A percentile compares a stretch with the other conserved stretches of the same genome.
These are phyloP conservation scores for Ceratocystis harringtonii DNA, from an alignment of 2,329 filamentous ascomycete genomes.

Conservation along the genomic window DNA sequence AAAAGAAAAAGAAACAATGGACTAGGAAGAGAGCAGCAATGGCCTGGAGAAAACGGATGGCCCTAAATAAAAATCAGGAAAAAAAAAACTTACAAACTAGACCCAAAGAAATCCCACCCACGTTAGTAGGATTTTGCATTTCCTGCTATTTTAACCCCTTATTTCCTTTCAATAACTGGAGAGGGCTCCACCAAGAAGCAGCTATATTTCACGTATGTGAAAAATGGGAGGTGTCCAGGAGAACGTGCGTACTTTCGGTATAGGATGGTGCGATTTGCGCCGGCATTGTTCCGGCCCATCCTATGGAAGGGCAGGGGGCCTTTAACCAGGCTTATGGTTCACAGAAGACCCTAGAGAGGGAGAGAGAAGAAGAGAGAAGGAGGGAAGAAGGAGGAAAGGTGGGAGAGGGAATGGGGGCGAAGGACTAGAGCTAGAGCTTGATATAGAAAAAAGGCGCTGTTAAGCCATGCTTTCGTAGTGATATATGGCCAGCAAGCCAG, in stretches of 20 bases:
- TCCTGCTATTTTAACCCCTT: neutral
- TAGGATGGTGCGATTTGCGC: neutral
- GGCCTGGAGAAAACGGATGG: neutral
- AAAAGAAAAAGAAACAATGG: constrained; percentile 1
- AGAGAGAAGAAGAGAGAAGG: too few relatives aligned
- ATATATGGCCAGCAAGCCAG: too few relatives aligned
- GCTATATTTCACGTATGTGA: neutral
- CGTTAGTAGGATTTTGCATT: neutral
- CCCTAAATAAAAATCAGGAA: neutral
- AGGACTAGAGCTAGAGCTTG: too few relatives aligned
- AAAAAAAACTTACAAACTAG: neutral
- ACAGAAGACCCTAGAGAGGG: too few relatives aligned
- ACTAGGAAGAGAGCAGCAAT: neutral
- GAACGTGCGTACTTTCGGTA: neutral
- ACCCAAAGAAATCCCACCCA: neutral
- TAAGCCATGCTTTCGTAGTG: too few relatives aligned
- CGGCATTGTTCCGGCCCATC: neutral
- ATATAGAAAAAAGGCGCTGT: too few relatives aligned
- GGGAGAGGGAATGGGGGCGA: too few relatives aligned
- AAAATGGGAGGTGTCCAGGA: neutral
- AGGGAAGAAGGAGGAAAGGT: too few relatives aligned
- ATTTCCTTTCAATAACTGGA: neutral
- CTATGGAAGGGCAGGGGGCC: neutral
- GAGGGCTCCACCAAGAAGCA: neutral
- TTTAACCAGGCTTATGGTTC: too few relatives aligned